Conservation (phyloP, 225 moss, liverwort and hornwort genomes). For the Thuidium tamariscinum region DNA sequence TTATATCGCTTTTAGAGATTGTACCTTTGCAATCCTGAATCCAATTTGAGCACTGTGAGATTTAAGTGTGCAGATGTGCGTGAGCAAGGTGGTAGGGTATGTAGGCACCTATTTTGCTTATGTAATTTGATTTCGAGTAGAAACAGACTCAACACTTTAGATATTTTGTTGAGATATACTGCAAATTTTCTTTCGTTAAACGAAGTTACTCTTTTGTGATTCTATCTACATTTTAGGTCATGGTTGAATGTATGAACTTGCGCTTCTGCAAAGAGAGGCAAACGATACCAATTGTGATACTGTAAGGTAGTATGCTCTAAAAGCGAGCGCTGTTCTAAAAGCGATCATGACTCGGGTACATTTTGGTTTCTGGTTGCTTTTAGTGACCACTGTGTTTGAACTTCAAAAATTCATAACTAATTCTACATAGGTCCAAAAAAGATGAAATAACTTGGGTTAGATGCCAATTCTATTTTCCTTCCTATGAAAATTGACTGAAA, state of each 20-base stretch:
- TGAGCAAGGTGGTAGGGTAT: constrained; percentile 9
- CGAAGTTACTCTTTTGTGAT: not conserved
- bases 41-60: constrained; percentile 8
- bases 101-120: not conserved
- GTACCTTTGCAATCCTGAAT: constrained; percentile 8
- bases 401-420: no score
- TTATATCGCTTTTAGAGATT: constrained; percentile 10
- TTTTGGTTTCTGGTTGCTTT: no score
- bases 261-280: not conserved
- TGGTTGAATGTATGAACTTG: not conserved
- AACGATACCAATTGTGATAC: not conserved
- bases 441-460: no score
- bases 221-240: not conserved
- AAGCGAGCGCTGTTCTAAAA: no score
- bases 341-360: no score
- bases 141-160: not conserved
- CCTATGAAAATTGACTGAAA: no score
- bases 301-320: no score
- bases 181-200: not conserved
- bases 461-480: no score
- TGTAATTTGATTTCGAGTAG: constrained; percentile 5
- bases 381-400: no score
- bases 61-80: constrained; percentile 8
- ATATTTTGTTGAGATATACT: not conserved
- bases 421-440: no score